A percentile compares a stretch with the other conserved stretches of the same genome.
These are phyloP conservation scores for Simplicillium aogashimaense DNA, from an alignment of 2,329 filamentous ascomycete species.

Conservation along the genomic window DNA sequence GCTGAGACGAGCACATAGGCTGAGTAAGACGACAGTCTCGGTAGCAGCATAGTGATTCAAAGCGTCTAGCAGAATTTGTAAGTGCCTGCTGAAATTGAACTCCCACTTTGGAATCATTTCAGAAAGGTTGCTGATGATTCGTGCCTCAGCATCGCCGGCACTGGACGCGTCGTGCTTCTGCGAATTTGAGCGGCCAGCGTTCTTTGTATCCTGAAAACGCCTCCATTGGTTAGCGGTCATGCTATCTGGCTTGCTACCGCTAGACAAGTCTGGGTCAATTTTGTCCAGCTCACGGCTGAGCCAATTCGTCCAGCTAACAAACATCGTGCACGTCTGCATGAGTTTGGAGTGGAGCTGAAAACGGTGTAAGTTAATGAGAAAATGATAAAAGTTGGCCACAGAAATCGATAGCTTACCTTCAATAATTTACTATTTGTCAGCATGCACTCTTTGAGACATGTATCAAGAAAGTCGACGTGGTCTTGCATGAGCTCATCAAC, in stretches of 20 bases:
- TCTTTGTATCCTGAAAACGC: constrained; percentile 40
- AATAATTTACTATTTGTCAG: constrained; percentile 92
- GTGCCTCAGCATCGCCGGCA: constrained; percentile 27
- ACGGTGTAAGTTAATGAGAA: background rate
- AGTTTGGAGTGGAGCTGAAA: constrained; percentile 89
- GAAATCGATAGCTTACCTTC: constrained; percentile 46
- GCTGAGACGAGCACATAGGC: constrained; percentile 73
- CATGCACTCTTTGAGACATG: constrained; percentile 98
- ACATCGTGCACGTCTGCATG: constrained; percentile 91
- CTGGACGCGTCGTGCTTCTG: constrained; percentile 22
- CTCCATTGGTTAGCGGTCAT: constrained; percentile 54
- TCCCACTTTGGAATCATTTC: constrained; percentile 90
- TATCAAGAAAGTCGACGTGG: constrained; percentile 95
- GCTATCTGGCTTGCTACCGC: constrained; percentile 45
- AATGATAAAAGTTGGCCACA: background rate
- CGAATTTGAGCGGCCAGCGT: constrained; percentile 26
- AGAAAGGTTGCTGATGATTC: constrained; percentile 64
- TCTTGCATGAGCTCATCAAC: constrained; percentile 99
- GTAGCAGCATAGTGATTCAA: constrained; percentile 96
- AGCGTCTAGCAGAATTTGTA: constrained; percentile 89
- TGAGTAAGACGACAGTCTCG: constrained; percentile 88
- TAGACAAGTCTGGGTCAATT: constrained; percentile 68
- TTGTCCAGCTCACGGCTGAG: constrained; percentile 77
- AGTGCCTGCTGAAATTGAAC: constrained; percentile 79
- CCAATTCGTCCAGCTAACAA: constrained; percentile 81